phyloP scores from a whole-genome alignment of 805 yeast species.

The Pachysolen tannophilus region DNA sequence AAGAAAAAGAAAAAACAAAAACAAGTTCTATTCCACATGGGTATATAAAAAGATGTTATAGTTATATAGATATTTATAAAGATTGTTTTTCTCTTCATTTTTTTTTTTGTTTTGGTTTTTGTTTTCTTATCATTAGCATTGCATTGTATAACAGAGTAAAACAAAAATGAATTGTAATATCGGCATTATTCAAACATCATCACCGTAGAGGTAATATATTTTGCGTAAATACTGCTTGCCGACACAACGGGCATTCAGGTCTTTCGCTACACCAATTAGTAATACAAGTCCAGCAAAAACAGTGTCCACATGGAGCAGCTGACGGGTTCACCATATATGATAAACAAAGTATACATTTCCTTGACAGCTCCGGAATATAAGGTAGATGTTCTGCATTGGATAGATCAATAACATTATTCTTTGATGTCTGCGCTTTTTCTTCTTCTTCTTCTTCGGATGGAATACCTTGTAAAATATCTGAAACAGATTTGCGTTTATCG shows the following conservation, averaged over 20 bases:
- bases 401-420: slow-evolving; percentile 35
- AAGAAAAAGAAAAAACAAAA: slow-evolving; percentile 42
- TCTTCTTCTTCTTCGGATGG: slow-evolving; percentile 8
- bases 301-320: slow-evolving; percentile 84
- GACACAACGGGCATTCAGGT: slow-evolving; percentile 87
- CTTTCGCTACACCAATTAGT: slow-evolving; percentile 83
- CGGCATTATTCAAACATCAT: too few relatives aligned
- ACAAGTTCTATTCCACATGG: slow-evolving; percentile 44
- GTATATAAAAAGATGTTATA: slow-evolving; percentile 24
- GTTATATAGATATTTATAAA: too few relatives aligned
- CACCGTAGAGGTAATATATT: slow-evolving; percentile 52
- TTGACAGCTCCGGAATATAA: slow-evolving; percentile 60
- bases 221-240: slow-evolving; percentile 60
- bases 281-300: slow-evolving; percentile 89
- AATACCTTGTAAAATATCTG: neutral
- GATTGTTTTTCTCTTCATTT: neutral
- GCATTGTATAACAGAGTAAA: neutral
- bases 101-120: neutral
- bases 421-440: neutral
- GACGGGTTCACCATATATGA: slow-evolving; percentile 76
- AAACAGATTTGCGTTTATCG: neutral
- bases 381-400: slow-evolving; percentile 49
- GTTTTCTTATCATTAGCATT: neutral
- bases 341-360: slow-evolving; percentile 81
- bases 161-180: neutral